A percentile compares a stretch with the other conserved stretches of the same genome.
These are phyloP conservation scores for Parasarocladium wereldwijsianum DNA, from an alignment of 2,329 filamentous ascomycete genomes.

Conservation along the genomic window DNA sequence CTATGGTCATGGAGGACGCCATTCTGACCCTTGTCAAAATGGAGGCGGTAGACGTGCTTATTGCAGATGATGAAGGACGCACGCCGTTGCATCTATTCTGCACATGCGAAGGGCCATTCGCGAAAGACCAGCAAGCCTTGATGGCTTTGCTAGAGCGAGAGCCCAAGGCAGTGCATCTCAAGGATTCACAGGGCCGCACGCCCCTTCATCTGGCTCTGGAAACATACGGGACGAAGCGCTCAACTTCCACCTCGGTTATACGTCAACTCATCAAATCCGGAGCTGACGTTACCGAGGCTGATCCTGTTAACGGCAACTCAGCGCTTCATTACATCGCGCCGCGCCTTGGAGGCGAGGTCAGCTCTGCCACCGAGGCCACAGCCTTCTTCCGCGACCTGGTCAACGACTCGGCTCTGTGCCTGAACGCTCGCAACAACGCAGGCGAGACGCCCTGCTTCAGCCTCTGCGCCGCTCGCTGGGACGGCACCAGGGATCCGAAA, in stretches of 20 bases:
- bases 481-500: neutral
- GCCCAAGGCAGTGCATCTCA: no score
- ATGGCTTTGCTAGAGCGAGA: no score
- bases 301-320: slow-evolving; percentile 5
- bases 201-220: no score
- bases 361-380: neutral
- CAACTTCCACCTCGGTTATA: slow-evolving; percentile 4
- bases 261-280: slow-evolving; percentile 7
- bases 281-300: slow-evolving; percentile 6
- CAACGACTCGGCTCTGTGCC: neutral
- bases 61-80: no score
- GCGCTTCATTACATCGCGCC: slow-evolving; percentile 5
- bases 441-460: slow-evolving; percentile 1
- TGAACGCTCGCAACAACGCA: neutral
- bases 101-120: no score
- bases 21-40: no score
- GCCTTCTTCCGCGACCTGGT: slow-evolving; percentile 4
- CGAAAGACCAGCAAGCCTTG: no score
- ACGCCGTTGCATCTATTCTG: no score
- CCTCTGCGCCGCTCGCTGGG: neutral
- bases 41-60: no score
- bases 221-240: no score
- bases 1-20: no score
- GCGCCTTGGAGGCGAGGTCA: neutral
- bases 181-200: no score